Evolutionary conservation across 2,329 filamentous ascomycete species (phyloP).

Genomic region (Penicillium sp.): DNA sequence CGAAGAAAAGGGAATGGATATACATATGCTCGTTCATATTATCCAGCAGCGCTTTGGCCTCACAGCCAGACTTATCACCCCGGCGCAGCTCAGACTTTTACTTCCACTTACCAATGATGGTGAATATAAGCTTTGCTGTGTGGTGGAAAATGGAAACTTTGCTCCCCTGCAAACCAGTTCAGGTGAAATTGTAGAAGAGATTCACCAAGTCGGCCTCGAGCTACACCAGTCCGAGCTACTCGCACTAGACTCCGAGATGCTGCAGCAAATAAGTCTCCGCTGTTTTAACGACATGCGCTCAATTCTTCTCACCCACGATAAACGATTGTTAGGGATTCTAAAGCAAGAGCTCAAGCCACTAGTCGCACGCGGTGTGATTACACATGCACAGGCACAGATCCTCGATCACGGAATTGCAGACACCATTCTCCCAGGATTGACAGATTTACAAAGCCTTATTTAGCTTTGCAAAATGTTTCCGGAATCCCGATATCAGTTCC

Average conservation of each 20-base stretch:
- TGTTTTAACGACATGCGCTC: neutral
- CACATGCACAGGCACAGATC: neutral
- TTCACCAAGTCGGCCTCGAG: neutral
- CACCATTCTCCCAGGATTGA: neutral
- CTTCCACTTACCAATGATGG: too few species aligned
- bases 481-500: neutral
- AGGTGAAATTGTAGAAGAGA: neutral
- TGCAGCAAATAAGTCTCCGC: neutral
- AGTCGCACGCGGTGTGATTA: neutral
- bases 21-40: too few species aligned
- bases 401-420: neutral
- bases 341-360: neutral
- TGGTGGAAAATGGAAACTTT: too few species aligned
- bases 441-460: neutral
- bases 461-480: too few species aligned
- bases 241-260: neutral
- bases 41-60: too few species aligned
- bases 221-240: neutral
- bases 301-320: neutral
- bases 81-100: too few species aligned
- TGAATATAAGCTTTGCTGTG: too few species aligned
- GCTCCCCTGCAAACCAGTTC: neutral
- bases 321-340: neutral
- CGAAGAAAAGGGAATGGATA: too few species aligned
- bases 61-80: too few species aligned